Base-by-base conservation (phyloP, 2,329 filamentous ascomycete species). In the Thermochaetoides dissita region DNA sequence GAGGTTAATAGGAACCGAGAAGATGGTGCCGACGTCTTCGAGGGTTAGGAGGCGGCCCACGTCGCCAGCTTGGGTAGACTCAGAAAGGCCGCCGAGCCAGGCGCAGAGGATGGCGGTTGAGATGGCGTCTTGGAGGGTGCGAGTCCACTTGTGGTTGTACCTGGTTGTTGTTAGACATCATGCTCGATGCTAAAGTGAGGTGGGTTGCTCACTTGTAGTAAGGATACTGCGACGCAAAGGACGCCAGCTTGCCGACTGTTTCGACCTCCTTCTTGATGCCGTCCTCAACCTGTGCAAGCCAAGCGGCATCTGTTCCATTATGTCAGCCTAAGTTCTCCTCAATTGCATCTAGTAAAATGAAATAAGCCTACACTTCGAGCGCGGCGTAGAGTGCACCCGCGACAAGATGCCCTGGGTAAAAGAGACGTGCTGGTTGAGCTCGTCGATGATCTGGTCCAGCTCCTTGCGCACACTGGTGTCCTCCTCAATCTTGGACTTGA, bases 401-500 rank as follows among this genome's bases (percentile, higher is more conserved):
- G 89, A 91, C 39, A 96, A 74, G 41, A 88, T 74, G 36, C 88
- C 86, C 55, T 89, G 84, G 17, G 82, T 81, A 47, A 78, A 79
- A 53, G 84, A 77, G 49, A 84, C 83, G 74, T 86, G 79, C 57
- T 87, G 82, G 56, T 94, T 85, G 33, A 96, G 75, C 35, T 72
- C 74, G 58, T 91, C 81, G 36, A 91, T 73, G 53, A 94, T 83
- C 44, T 86, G 79, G 50, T 80, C 76, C 44, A 98, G 74, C 55
- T 84, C 78, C 67, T 96, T 89, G 55, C 84, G 79, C 42, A 94
- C 79, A 42, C 74, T 69, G 7, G 76, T 72, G 59, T 96, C 91
- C 61, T 93, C 81, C 53, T 96, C 91, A 54, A 95, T 85, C 61
- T 88, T 88, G 45, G 74, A 68, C 63, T 95, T 89, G 47, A 98